A percentile compares a stretch with the other conserved stretches of the same genome.
Evolutionary conservation across 768 basidiomycete species (phyloP).

Genomic region (Stropharia rugosoannulata): DNA sequence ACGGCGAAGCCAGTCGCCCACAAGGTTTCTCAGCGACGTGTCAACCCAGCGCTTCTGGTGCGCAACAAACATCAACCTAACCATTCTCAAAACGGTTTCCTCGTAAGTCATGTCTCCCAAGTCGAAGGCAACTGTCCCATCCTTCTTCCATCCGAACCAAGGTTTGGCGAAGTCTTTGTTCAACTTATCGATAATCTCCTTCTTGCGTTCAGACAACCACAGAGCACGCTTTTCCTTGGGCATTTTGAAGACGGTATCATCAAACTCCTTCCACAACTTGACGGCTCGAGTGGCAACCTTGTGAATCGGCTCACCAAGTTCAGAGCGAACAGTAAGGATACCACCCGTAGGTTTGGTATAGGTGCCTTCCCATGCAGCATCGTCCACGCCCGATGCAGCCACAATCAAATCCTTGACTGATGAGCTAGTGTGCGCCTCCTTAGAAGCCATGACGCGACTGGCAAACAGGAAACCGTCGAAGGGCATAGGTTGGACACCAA

Average conservation of each 20-base stretch:
- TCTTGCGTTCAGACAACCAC: constrained; percentile 86
- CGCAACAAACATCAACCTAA: constrained; percentile 90
- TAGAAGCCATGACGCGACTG: constrained; percentile 97
- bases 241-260: constrained; percentile 92
- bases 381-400: constrained; percentile 88
- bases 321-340: constrained; percentile 94
- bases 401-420: constrained; percentile 97
- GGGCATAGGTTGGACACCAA: constrained; percentile 91
- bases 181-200: constrained; percentile 87
- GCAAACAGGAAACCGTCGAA: constrained; percentile 98
- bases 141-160: constrained; percentile 98
- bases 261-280: constrained; percentile 99
- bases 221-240: constrained; percentile 92
- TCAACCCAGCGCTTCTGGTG: constrained; percentile 96
- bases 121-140: constrained; percentile 79
- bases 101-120: constrained; percentile 98
- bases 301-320: constrained; percentile 98
- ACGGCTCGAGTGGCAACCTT: constrained; percentile 97
- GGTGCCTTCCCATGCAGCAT: constrained; percentile 91
- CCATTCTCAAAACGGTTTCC: constrained; percentile 89
- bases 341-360: constrained; percentile 94
- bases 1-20: constrained; percentile 95
- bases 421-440: constrained; percentile 93
- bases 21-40: constrained; percentile 84
- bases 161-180: constrained; percentile 96